Evolutionary conservation across 2,329 filamentous ascomycete species (phyloP).

Genomic region (Stagonosporopsis vannaccii): DNA sequence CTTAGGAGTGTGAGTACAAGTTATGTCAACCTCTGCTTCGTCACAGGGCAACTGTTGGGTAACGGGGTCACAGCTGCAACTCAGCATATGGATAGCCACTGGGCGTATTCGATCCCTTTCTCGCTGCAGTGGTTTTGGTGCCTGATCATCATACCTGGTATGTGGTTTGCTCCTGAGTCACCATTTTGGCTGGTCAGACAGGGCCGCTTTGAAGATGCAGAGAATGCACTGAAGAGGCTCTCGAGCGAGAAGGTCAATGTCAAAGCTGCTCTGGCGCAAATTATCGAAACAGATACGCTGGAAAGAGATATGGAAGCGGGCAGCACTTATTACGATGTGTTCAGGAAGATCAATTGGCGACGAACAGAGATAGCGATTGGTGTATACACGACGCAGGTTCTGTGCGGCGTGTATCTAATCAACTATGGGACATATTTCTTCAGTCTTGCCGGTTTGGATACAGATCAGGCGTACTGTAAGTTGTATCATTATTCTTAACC

Average conservation of each 20-base stretch:
- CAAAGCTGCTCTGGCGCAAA: conserved; percentile 66
- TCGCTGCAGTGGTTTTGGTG: conserved; percentile 78
- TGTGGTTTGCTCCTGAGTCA: conserved; percentile 69
- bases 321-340: conserved; percentile 59
- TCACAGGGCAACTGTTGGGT: conserved; percentile 66
- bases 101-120: conserved; percentile 69
- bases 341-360: conserved; percentile 75
- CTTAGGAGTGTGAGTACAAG: conserved; percentile 66
- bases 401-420: conserved; percentile 50
- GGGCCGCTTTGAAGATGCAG: conserved; percentile 68
- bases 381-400: conserved; percentile 53
- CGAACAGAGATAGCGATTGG: conserved; percentile 73
- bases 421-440: conserved; percentile 56
- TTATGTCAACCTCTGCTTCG: conserved; percentile 69
- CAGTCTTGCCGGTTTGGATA: conserved; percentile 50
- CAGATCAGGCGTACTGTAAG: conserved; percentile 43
- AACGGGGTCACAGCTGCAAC: conserved; percentile 56
- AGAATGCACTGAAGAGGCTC: conserved; percentile 67
- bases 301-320: conserved; percentile 54
- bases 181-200: conserved; percentile 77
- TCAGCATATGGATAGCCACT: conserved; percentile 56
- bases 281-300: conserved; percentile 66
- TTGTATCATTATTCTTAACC: background rate
- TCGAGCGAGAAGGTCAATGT: conserved; percentile 52
- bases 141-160: conserved; percentile 66